These are phyloP conservation scores for Porcisia deanei DNA, from an alignment of 208 protist species.

Conservation along the genomic window DNA sequence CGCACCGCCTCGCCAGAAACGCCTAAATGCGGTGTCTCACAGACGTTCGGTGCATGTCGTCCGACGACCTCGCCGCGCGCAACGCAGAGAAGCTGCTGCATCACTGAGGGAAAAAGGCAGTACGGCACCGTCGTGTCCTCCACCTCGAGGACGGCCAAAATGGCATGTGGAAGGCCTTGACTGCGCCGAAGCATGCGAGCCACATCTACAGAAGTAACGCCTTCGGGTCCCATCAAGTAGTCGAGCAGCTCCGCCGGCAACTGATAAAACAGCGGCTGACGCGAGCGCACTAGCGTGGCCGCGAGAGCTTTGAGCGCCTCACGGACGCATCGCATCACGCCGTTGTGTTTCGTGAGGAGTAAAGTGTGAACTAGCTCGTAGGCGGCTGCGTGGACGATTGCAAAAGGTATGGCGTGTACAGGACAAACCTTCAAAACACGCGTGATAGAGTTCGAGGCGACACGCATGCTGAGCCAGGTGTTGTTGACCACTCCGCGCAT, in stretches of 20 bases:
- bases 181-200: conserved; percentile 87
- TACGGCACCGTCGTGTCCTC: conserved; percentile 73
- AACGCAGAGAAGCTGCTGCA: conserved; percentile 58
- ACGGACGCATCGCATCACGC: conserved; percentile 85
- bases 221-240: conserved; percentile 72
- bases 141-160: conserved; percentile 81
- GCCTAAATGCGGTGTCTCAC: background rate
- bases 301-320: conserved; percentile 56
- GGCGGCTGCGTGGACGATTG: conserved; percentile 40
- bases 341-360: conserved; percentile 90
- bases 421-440: conserved; percentile 40
- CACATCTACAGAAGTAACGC: conserved; percentile 73
- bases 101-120: conserved; percentile 69
- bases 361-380: conserved; percentile 73
- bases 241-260: conserved; percentile 68
- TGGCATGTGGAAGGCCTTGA: conserved; percentile 86
- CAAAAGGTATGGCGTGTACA: conserved; percentile 43
- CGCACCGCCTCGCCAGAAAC: conserved; percentile 29
- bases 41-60: background rate
- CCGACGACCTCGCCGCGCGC: conserved; percentile 22
- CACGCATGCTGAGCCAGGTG: conserved; percentile 86
- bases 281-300: conserved; percentile 65
- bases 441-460: conserved; percentile 45
- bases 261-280: conserved; percentile 42
- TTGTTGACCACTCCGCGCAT: conserved; percentile 91